These are phyloP conservation scores for Cercospora sojina DNA, from an alignment of 2,329 filamentous ascomycete species.

Conservation along the genomic window DNA sequence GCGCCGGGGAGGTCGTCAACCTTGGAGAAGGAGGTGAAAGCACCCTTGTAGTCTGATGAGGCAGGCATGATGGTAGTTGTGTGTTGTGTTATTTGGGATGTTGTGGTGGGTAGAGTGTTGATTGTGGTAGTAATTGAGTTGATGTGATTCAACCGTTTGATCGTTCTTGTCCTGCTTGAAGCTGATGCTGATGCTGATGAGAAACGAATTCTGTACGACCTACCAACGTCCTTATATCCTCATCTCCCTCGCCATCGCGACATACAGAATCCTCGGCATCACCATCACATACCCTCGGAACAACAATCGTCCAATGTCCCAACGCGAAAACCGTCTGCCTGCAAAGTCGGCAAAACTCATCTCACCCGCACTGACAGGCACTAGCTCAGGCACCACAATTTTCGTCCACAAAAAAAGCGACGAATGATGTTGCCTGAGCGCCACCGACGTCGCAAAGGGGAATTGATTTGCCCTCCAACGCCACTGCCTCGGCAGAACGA, in stretches of 20 bases:
- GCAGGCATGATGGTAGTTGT: slow-evolving; percentile 5
- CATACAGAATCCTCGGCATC: slow-evolving; percentile 6
- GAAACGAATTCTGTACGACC: background rate
- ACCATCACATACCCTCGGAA: slow-evolving; percentile 3
- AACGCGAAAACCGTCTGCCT: slow-evolving; percentile 12
- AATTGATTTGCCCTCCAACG: background rate
- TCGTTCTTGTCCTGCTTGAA: background rate
- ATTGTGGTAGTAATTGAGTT: background rate
- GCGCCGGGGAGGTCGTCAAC: slow-evolving; percentile 8
- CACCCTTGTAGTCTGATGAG: slow-evolving; percentile 1
- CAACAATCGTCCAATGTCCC: slow-evolving; percentile 2
- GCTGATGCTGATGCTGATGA: slow-evolving; percentile 5
- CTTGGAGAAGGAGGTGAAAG: slow-evolving; percentile 2
- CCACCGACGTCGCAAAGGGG: slow-evolving; percentile 10
- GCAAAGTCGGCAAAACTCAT: background rate
- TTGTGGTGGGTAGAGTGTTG: background rate
- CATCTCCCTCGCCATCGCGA: background rate
- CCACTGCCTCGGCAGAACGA: slow-evolving; percentile 9
- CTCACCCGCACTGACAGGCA: background rate
- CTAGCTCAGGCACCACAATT: slow-evolving; percentile 11
- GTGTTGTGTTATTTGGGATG: background rate
- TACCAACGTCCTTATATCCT: slow-evolving; percentile 3
- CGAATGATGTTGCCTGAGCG: slow-evolving; percentile 12
- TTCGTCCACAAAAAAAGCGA: slow-evolving; percentile 7
- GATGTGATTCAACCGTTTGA: background rate